phyloP scores from a whole-genome alignment of 129 eudicot species.

The Gnaphalium uliginosum region DNA sequence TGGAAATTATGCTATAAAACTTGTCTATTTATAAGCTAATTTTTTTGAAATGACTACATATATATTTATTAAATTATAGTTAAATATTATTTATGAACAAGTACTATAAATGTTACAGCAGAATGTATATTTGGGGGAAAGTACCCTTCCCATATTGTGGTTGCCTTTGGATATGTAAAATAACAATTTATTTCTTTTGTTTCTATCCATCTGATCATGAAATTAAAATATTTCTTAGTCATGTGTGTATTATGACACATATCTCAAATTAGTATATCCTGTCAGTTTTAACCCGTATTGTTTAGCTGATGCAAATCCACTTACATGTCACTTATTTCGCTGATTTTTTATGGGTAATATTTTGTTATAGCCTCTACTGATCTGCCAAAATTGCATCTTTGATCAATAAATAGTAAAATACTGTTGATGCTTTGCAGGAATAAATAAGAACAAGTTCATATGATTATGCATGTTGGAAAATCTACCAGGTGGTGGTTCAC shows the following conservation, averaged over 20 bases:
- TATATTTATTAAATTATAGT: conserved; percentile 13
- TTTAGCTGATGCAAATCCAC: neutral
- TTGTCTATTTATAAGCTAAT: conserved; percentile 33
- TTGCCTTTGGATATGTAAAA: neutral
- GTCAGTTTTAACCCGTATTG: neutral
- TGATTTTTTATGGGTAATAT: neutral
- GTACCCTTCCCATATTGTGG: conserved; percentile 16
- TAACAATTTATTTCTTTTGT: neutral
- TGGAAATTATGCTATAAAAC: conserved; percentile 10
- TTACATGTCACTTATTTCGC: neutral
- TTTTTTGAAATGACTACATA: conserved; percentile 14
- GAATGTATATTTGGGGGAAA: conserved; percentile 21
- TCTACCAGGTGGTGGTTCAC: conserved; percentile 1
- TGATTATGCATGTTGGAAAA: neutral
- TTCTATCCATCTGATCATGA: conserved; percentile 6
- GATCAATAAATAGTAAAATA: neutral
- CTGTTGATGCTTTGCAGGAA: neutral
- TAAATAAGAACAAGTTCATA: conserved; percentile 4
- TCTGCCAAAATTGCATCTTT: neutral
- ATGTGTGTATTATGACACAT: neutral
- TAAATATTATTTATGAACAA: conserved; percentile 23
- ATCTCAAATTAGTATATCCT: conserved; percentile 8
- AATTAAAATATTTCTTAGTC: conserved; percentile 7
- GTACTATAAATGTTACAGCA: conserved; percentile 28
- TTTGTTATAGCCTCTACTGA: neutral